phyloP scores from a whole-genome alignment of 169 alveolate species.

The Plasmodium vinckei region DNA sequence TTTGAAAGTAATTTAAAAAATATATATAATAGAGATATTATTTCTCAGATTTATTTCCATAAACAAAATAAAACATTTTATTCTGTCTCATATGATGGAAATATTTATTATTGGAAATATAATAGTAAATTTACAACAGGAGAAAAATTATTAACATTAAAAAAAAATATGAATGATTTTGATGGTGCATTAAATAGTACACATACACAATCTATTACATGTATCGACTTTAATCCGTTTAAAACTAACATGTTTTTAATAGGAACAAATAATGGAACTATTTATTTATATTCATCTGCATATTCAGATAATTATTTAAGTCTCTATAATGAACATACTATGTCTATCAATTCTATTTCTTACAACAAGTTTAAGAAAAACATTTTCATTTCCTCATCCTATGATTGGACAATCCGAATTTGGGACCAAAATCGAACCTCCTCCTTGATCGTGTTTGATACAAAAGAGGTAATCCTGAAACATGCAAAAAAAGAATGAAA shows the following conservation, averaged over 20 bases:
- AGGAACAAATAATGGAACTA: conserved; percentile 67
- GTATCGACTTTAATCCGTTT: conserved; percentile 74
- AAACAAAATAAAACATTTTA: conserved; percentile 37
- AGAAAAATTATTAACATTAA: conserved; percentile 55
- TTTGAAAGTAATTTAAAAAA: conserved; percentile 69
- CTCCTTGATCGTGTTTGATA: conserved; percentile 38
- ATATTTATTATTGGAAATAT: conserved; percentile 62
- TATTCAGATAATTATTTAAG: conserved; percentile 54
- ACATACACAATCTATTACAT: conserved; percentile 70
- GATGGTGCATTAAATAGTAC: conserved; percentile 13
- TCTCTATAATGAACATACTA: conserved; percentile 42
- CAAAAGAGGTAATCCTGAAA: conserved; percentile 37
- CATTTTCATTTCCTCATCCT: conserved; percentile 67
- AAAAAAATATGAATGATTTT: conserved; percentile 38
- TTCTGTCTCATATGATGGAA: conserved; percentile 74
- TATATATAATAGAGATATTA: conserved; percentile 73
- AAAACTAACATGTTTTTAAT: conserved; percentile 50
- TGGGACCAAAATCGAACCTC: conserved; percentile 32
- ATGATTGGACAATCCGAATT: conserved; percentile 72
- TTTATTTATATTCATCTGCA: conserved; percentile 63
- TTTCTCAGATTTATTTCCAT: conserved; percentile 59
- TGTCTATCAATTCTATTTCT: conserved; percentile 49
- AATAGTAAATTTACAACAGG: conserved; percentile 72
- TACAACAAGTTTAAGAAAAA: conserved; percentile 33
- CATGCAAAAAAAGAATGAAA: background rate